Base-by-base conservation (phyloP, 371 early-diverging fungal genomes). In the Batkoa obscura region DNA sequence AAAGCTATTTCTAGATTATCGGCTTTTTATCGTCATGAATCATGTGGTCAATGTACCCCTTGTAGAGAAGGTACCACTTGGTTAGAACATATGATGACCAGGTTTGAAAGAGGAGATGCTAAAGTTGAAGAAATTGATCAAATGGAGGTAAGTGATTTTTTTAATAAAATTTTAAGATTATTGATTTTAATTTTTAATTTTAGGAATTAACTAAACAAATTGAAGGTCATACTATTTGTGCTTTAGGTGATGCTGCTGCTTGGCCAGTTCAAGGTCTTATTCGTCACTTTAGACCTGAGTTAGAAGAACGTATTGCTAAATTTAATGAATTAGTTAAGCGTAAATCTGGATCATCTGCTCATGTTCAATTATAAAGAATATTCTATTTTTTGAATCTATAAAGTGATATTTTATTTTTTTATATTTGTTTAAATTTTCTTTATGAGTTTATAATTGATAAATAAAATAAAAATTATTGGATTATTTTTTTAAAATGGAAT, bases 151-250 rank as follows among this genome's bases (percentile, higher is more conserved):
- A 47, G 9, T 10, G 8, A 8, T 50, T 31, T 50, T 33, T 50
- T 32, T 33, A 6, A 34, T n/a, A 53, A 9, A 37, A 13, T 23
- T 23, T 23, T 23, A 23, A 23, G 23, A 23, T 43, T 55, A 12
- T 23, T n/a, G 33, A 47, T 8, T 37, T 43, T 17, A 36, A 57
- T 10, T 9, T 48, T 4, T 70, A 70, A 58, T 69, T 79, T 33
- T 70, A 73, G 66, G 94, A 94, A 69, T 72, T 96, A 55, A 81
- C 89, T 45, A 80, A 88, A 66, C 89, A 94, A 72, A 96, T 96
- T 67, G 94, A 96, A 70, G 97, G 97, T 5, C 94, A 94, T 66
- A 94, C 97, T 31, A 96, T 96, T 60, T 96, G 97, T 68, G 97
- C 95, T 42, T 69, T 96, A 69, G 97, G 94, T 56, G 97, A 96